A percentile compares a stretch with the other conserved stretches of the same genome.
phyloP scores from a whole-genome alignment of 257 asterid species.

The Solanum rostratum region DNA sequence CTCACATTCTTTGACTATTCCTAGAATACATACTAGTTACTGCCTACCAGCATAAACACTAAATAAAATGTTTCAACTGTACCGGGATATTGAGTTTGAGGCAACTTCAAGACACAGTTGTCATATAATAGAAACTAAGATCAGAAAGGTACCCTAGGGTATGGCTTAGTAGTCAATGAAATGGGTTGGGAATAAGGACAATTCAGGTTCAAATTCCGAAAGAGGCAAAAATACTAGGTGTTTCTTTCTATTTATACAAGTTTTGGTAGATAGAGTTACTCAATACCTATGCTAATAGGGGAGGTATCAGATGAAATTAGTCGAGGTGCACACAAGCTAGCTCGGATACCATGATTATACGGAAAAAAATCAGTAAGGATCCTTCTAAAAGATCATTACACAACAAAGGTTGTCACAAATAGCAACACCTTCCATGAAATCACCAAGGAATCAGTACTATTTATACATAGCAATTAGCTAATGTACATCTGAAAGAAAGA shows the following conservation, averaged over 20 bases:
- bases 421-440: not conserved
- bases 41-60: not conserved
- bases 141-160: not conserved
- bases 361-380: not conserved
- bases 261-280: not conserved
- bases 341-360: not conserved
- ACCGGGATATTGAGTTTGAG: not conserved
- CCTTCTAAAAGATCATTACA: not conserved
- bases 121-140: not conserved
- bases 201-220: not conserved
- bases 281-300: not conserved
- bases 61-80: not conserved
- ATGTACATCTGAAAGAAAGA: not conserved
- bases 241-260: not conserved
- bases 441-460: not conserved
- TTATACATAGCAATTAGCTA: not conserved
- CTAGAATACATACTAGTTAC: not conserved
- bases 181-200: not conserved
- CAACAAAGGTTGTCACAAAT: not conserved
- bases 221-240: not conserved
- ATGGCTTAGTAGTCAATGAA: not conserved
- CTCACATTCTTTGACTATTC: not conserved
- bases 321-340: not conserved
- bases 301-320: not conserved
- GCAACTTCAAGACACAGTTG: not conserved